Evolutionary conservation across 306 rosid species (phyloP), one percentile per base, ranked within the genome.

Genomic region (Abrus pulchellus): DNA sequence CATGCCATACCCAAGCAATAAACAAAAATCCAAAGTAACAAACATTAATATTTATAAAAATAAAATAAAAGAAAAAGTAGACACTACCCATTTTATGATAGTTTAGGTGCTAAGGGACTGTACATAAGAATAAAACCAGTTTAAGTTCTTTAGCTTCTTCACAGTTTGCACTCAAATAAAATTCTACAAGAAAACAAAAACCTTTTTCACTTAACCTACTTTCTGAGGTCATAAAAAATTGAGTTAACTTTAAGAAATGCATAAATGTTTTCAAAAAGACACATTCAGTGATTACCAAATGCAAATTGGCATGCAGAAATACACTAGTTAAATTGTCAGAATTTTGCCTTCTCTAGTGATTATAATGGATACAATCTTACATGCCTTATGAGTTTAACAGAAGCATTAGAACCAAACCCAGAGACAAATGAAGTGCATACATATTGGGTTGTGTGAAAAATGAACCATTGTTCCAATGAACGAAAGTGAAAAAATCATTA

Each of bases 81-180:
- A 59, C 10, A 54, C 56, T 27, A 12, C 41, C 29, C 20, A 69
- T 30, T 68, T 32, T 49, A 49, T 30, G 14, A 32, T 12, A 69
- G 62, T 6, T 47, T 29, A 69, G 9, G 4, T 72, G 27, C 27
- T 14, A n/a, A 54, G 7, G n/a, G 63, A 7, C 34, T 38, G 9
- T 6, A 2, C 2, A 54, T 14, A 9, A 14, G 7, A 49, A 36
- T 36, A 53, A 49, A 52, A 54, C 38, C 9, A 53, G 1, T 71
- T 60, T 9, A 7, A 34, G 55, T 53, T 52, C 49, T 69, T 43
- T 9, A 82, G 49, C 48, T 29, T 77, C 48, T 30, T 9, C 71
- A 64, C 12, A 33, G 64, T 73, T 78, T 65, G n/a, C 49, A 57
- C 36, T 67, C 12, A 44, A 53, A 20, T 41, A 70, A 11, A 63